Base-by-base conservation (phyloP, 768 basidiomycete genomes). In the Russula sp. region DNA sequence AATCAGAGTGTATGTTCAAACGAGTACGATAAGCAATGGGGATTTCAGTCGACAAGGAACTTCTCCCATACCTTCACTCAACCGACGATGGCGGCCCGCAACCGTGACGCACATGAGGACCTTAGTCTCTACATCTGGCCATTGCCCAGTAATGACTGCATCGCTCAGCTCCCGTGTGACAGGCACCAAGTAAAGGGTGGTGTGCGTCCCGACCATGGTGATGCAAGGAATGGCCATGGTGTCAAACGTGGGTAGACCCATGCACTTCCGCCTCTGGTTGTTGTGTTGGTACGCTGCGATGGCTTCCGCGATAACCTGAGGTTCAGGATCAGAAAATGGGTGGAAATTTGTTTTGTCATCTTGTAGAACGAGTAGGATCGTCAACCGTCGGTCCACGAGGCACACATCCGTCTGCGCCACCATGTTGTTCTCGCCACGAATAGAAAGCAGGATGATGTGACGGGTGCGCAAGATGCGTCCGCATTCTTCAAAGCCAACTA, bases 241-340 rank as follows among this genome's bases (percentile, higher is more conserved):
- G 25, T 29, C 3, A 29, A 29, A 3, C 25, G 25, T 29, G 25
- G 25, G 25, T 29, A 29, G 25, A 29, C 25, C 25, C 25, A 29
- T 18, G 18, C 18, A 5, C 14, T 9, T 9, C 14, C 56, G 56
- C 10, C 6, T 32, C 7, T 6, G 13, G 18, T 63, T 63, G 32
- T 63, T 54, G 11, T 7, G 14, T 13, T 51, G 32, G 11, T 45
- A 51, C 5, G 43, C 35, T 3, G 57, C 43, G 20, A 63, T 36
- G 20, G 49, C 56, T n/a, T 29, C 56, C 9, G 35, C 49, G 36
- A 62, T 58, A 7, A 62, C 48, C 45, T 52, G 47, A 4, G 60
- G 38, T 18, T 47, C 60, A 7, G 60, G 60, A 11, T 49, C 39
- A 13, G 6, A 16, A 47, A n/a, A n/a, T n/a, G 16, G 0, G 20